Evolutionary conservation across 106 monocot genomes (phyloP).

Genomic region (Apostasia shenzhenica): DNA sequence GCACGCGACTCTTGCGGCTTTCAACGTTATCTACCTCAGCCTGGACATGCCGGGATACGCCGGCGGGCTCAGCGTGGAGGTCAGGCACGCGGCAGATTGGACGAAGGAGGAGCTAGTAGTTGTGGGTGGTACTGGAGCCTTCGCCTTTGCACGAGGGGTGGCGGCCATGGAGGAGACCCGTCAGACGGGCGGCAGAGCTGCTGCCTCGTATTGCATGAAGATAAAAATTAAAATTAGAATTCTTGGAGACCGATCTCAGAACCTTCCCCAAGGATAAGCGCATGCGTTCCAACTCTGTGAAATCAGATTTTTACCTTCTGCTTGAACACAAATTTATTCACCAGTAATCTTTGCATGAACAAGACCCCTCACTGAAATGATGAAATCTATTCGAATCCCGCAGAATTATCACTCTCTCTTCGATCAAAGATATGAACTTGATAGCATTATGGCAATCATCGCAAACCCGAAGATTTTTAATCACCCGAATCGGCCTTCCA

Average conservation of each 20-base stretch:
- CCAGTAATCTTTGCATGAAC: conserved; percentile 80
- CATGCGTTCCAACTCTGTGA: too few species aligned
- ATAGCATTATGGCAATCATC: conserved; percentile 62
- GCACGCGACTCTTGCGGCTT: conserved; percentile 24
- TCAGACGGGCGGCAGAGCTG: too few species aligned
- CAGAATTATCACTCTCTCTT: conserved; percentile 53
- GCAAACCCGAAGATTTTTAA: conserved; percentile 68
- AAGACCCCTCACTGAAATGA: conserved; percentile 54
- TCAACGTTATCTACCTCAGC: conserved; percentile 45
- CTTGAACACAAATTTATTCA: conserved; percentile 3
- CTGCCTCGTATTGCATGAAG: too few species aligned
- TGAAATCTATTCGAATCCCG: conserved; percentile 80
- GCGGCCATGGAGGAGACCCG: conserved; percentile 8
- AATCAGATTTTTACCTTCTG: too few species aligned
- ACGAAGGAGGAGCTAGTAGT: conserved; percentile 22
- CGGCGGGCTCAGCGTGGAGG: conserved; percentile 51
- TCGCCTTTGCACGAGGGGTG: conserved; percentile 47
- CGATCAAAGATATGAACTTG: conserved; percentile 55
- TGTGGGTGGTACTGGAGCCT: conserved; percentile 48
- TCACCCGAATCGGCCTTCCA: conserved; percentile 56
- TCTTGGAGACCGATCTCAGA: too few species aligned
- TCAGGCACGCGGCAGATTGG: conserved; percentile 2
- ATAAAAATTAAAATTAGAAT: too few species aligned
- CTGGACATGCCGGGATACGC: conserved; percentile 35
- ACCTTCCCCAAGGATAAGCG: too few species aligned